Percentiles rank a stretch among this genome's conserved stretches.
phyloP scores from a whole-genome alignment of 83 land plant genomes.

The Thuja plicata region DNA sequence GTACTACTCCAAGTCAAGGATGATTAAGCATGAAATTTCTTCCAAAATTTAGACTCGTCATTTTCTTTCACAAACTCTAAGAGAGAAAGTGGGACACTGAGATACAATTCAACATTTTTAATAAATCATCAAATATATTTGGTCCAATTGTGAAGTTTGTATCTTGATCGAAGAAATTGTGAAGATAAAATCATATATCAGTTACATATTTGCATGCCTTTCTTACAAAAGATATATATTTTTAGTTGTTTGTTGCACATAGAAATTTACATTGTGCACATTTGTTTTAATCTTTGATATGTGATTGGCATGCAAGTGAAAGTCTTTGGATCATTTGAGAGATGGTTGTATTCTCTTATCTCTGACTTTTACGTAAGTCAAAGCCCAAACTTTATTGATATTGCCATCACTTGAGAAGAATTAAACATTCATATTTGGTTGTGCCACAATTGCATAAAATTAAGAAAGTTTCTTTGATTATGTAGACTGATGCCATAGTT shows the following conservation, averaged over 20 bases:
- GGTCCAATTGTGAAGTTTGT: slow-evolving; percentile 79
- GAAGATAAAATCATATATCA: neutral
- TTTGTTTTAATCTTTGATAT: too few relatives aligned
- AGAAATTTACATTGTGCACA: too few relatives aligned
- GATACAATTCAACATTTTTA: slow-evolving; percentile 56
- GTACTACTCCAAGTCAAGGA: too few relatives aligned
- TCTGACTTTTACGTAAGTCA: slow-evolving; percentile 90
- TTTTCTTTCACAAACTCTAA: slow-evolving; percentile 76
- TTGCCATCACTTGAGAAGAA: neutral
- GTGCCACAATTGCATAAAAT: neutral
- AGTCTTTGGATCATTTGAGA: too few relatives aligned
- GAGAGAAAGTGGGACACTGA: slow-evolving; percentile 51
- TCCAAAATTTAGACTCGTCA: too few relatives aligned
- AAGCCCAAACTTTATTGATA: neutral
- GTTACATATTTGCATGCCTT: too few relatives aligned
- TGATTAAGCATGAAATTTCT: too few relatives aligned
- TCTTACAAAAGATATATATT: too few relatives aligned
- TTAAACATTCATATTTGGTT: neutral
- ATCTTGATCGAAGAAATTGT: neutral
- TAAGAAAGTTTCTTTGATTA: neutral
- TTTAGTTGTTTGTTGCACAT: too few relatives aligned
- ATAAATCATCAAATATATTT: slow-evolving; percentile 65
- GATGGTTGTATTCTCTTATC: too few relatives aligned
- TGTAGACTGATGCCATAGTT: neutral
- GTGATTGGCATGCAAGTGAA: slow-evolving; percentile 21